phyloP scores from a whole-genome alignment of 2,329 filamentous ascomycete genomes.

The Diaporthe helianthi region DNA sequence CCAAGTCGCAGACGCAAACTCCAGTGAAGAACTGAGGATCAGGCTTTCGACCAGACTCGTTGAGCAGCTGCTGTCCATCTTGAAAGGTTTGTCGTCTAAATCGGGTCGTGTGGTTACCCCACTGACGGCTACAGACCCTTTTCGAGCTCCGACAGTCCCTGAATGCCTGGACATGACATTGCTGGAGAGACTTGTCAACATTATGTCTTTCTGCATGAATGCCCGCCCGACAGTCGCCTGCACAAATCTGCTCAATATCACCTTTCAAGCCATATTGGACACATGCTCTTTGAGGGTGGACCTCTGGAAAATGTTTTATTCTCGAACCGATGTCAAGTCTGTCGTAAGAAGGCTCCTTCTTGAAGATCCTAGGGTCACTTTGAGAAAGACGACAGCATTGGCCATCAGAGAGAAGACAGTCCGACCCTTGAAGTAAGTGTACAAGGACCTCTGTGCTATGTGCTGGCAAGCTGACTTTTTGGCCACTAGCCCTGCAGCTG shows the following conservation, averaged over 20 bases:
- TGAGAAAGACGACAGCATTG: slow-evolving; percentile 47
- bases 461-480: slow-evolving; percentile 22
- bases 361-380: slow-evolving; percentile 43
- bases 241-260: slow-evolving; percentile 44
- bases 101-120: not conserved
- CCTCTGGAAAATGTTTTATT: slow-evolving; percentile 50
- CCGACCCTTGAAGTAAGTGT: slow-evolving; percentile 27
- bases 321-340: slow-evolving; percentile 39
- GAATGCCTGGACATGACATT: slow-evolving; percentile 40
- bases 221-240: slow-evolving; percentile 39
- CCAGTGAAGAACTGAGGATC: slow-evolving; percentile 53
- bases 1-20: slow-evolving; percentile 55
- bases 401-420: slow-evolving; percentile 44
- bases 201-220: slow-evolving; percentile 39
- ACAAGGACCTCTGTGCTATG: not conserved
- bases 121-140: slow-evolving; percentile 30
- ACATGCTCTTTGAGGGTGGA: slow-evolving; percentile 46
- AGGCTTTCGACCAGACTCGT: slow-evolving; percentile 62
- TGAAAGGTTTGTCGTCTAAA: slow-evolving; percentile 54
- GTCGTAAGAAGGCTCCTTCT: slow-evolving; percentile 48
- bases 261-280: slow-evolving; percentile 50
- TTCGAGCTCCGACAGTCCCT: slow-evolving; percentile 34
- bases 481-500: slow-evolving; percentile 38
- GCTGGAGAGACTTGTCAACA: slow-evolving; percentile 43
- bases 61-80: slow-evolving; percentile 60